These are phyloP conservation scores for Nitzschia sp. DNA, from an alignment of 108 stramenopile genomes.

Conservation along the genomic window DNA sequence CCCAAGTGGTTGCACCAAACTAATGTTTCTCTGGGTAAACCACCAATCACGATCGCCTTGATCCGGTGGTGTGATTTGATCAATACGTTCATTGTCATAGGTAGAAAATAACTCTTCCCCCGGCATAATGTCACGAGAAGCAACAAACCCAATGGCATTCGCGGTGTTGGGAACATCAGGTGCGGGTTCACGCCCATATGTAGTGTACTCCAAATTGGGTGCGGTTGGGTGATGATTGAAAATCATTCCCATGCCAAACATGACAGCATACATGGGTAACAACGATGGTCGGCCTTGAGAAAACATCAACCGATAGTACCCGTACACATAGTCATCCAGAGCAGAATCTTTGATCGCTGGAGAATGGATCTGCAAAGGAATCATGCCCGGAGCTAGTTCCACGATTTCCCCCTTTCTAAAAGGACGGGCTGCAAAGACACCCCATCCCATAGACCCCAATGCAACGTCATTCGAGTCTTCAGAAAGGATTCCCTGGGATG, in stretches of 20 bases:
- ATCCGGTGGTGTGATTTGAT: constrained; percentile 8
- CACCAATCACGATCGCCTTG: constrained; percentile 25
- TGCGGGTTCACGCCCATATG: constrained; percentile 35
- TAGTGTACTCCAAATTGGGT: constrained; percentile 37
- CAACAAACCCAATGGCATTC: constrained; percentile 36
- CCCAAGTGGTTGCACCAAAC: neutral
- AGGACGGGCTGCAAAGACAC: constrained; percentile 40
- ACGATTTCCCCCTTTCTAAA: constrained; percentile 40
- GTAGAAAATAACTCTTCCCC: constrained; percentile 47
- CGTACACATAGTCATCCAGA: constrained; percentile 47
- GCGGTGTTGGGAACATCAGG: constrained; percentile 13
- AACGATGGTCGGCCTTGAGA: neutral
- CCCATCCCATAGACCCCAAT: constrained; percentile 33
- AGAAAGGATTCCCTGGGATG: constrained; percentile 1
- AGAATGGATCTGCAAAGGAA: constrained; percentile 26
- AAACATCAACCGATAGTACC: constrained; percentile 21
- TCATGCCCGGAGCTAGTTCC: constrained; percentile 34
- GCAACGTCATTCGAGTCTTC: neutral
- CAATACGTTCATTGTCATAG: constrained; percentile 10
- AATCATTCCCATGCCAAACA: constrained; percentile 40
- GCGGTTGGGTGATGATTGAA: constrained; percentile 40
- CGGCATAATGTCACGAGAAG: constrained; percentile 26
- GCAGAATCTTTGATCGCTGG: constrained; percentile 23
- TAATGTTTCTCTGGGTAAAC: constrained; percentile 24
- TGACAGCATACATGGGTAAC: constrained; percentile 16